A percentile compares a stretch with the other conserved stretches of the same genome.
These are phyloP conservation scores for Metschnikowia borealis DNA, from an alignment of 805 yeast species.

Conservation along the genomic window DNA sequence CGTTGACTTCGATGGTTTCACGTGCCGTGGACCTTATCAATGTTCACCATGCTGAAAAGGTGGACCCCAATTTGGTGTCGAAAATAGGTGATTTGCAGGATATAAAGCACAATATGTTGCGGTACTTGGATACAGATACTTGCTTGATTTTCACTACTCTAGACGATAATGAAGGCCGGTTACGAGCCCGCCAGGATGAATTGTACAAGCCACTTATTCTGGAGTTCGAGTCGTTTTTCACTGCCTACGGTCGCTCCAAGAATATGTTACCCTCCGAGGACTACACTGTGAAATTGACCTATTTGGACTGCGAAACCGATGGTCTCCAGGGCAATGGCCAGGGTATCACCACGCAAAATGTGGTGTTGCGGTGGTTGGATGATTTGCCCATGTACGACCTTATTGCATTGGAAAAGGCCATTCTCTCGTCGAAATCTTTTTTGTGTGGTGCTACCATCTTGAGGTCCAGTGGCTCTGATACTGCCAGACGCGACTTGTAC, in stretches of 20 bases:
- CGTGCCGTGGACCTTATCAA: conserved; percentile 72
- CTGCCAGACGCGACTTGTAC: conserved; percentile 21
- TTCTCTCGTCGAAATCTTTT: conserved; percentile 79
- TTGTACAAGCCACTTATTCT: conserved; percentile 69
- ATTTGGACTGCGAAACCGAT: conserved; percentile 74
- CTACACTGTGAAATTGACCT: conserved; percentile 41
- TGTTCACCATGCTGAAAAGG: conserved; percentile 32
- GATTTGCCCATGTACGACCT: conserved; percentile 68
- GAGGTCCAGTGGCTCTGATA: conserved; percentile 38
- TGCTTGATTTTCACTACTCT: conserved; percentile 78
- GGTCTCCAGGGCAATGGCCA: conserved; percentile 84
- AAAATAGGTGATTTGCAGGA: conserved; percentile 61
- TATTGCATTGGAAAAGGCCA: conserved; percentile 87
- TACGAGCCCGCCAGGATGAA: conserved; percentile 77
- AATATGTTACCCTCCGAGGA: conserved; percentile 22
- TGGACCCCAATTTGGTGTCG: conserved; percentile 43
- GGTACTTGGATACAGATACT: conserved; percentile 93
- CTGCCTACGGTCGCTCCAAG: conserved; percentile 32
- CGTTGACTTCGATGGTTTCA: conserved; percentile 82
- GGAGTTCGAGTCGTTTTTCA: conserved; percentile 59
- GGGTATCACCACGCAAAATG: conserved; percentile 49
- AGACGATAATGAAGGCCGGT: conserved; percentile 75
- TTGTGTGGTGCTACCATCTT: conserved; percentile 72
- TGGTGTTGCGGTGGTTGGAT: conserved; percentile 63
- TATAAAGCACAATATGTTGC: conserved; percentile 57